Conservation (phyloP, 2,329 filamentous ascomycete species). For the Macrophomina tecta region DNA sequence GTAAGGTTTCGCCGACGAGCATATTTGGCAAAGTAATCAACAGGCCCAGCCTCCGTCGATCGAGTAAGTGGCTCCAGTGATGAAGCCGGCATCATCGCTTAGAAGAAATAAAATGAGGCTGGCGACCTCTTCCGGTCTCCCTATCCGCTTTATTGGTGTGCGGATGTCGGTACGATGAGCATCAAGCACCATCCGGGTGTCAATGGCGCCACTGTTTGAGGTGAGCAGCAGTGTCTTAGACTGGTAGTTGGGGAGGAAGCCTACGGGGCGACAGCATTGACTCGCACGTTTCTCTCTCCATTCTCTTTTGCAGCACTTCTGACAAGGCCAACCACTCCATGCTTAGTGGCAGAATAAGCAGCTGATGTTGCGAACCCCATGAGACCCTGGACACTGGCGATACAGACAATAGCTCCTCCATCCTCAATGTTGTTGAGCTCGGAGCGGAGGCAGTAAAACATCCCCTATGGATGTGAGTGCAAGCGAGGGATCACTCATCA, state of each 20-base stretch:
- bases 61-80: slow-evolving; percentile 48
- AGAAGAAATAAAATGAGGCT: slow-evolving; percentile 50
- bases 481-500: not conserved
- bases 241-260: slow-evolving; percentile 29
- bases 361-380: slow-evolving; percentile 44
- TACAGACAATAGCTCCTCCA: slow-evolving; percentile 41
- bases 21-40: not conserved
- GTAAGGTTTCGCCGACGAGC: too few species aligned
- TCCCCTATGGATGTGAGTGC: slow-evolving; percentile 6
- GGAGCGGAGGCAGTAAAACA: slow-evolving; percentile 33
- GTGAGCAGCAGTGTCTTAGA: not conserved
- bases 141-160: slow-evolving; percentile 27
- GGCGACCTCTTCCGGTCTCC: slow-evolving; percentile 40
- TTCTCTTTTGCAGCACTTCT: slow-evolving; percentile 46
- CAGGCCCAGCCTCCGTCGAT: slow-evolving; percentile 48
- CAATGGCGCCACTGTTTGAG: slow-evolving; percentile 29
- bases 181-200: slow-evolving; percentile 35
- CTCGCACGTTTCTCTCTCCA: slow-evolving; percentile 40
- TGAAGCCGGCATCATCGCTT: slow-evolving; percentile 49
- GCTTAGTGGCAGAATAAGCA: slow-evolving; percentile 29
- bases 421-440: slow-evolving; percentile 44
- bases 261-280: slow-evolving; percentile 51
- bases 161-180: slow-evolving; percentile 4
- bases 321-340: slow-evolving; percentile 37
- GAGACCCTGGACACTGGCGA: slow-evolving; percentile 57